Evolutionary conservation across 2,329 filamentous ascomycete species (phyloP), one percentile per base, ranked within the genome.

Genomic region (Botrytis cinerea): DNA sequence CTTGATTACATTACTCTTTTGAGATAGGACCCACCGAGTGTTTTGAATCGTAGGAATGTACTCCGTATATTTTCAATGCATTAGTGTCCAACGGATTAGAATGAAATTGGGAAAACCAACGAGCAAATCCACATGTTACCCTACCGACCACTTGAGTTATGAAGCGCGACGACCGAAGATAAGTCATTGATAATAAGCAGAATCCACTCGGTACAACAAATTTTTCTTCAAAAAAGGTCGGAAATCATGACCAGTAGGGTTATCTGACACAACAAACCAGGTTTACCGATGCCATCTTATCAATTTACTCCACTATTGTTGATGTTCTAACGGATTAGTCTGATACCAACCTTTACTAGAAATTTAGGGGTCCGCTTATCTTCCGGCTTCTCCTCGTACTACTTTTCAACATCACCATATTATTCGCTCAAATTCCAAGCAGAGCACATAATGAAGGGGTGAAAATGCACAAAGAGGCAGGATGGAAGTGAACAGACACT

Each of bases 351-450:
- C 25, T 54, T 16, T n/a, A n/a, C 60, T 64, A 40, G 25, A 66
- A 45, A 40, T 32, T 69, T 69, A 69, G 63, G 71, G 71, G 71
- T 73, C 71, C 71, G 71, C 71, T 73, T 73, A 73, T 73, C 57
- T 63, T 69, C 71, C 71, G 71, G 63, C 71, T 73, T 60, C 63
- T 73, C 54, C 51, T 73, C 71, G 71, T 43, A 54, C 40, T 40
- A 40, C 60, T 28, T 12, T n/a, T 25, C 51, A 16, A 70, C 51
- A 70, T 20, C 20, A 28, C 28, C 35, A 38, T 14, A 20, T 67
- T 16, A 57, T 54, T 66, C 46, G 69, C 59, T 35, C 43, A 71
- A 64, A 54, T 61, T 22, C 57, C 43, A n/a, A 51, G 46, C 48
- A 43, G 25, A 20, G 35, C 32, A n/a, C 46, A 68, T 14, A 54